Percentiles rank a stretch among this genome's conserved stretches.
phyloP scores from a whole-genome alignment of 371 early-diverging fungal genomes.

The Saksenaea oblongispora region DNA sequence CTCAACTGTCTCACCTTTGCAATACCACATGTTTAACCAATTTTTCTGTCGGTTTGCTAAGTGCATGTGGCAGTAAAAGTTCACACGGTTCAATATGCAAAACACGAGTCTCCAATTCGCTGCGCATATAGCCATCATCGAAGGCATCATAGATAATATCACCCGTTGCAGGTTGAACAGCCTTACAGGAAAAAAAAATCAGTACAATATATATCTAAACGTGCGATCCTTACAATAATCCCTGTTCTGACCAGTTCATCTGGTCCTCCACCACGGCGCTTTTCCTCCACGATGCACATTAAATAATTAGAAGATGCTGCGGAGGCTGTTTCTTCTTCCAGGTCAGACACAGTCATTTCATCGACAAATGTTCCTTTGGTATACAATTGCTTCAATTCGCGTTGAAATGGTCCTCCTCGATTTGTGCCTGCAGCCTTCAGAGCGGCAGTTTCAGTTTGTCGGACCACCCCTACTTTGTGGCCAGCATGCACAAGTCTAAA shows the following conservation, averaged over 20 bases:
- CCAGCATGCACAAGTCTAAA: constrained; percentile 78
- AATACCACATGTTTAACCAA: constrained; percentile 42
- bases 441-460: constrained; percentile 88
- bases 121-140: constrained; percentile 67
- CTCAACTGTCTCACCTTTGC: constrained; percentile 19
- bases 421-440: constrained; percentile 79
- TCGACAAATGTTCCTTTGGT: constrained; percentile 83
- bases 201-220: constrained; percentile 9
- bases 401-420: constrained; percentile 70
- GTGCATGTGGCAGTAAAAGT: constrained; percentile 59
- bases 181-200: constrained; percentile 18
- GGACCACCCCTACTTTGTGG: constrained; percentile 82
- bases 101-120: constrained; percentile 78
- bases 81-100: constrained; percentile 79
- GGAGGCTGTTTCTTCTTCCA: constrained; percentile 23
- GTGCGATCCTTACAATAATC: constrained; percentile 35
- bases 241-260: constrained; percentile 51
- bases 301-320: constrained; percentile 41
- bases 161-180: constrained; percentile 75
- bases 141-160: constrained; percentile 78
- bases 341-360: constrained; percentile 43
- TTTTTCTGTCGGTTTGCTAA: constrained; percentile 60
- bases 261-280: constrained; percentile 48
- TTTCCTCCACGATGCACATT: constrained; percentile 62
- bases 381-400: constrained; percentile 74